Conservation (phyloP, 495 filamentous ascomycete species). For the Clavariopsis aquatica region DNA sequence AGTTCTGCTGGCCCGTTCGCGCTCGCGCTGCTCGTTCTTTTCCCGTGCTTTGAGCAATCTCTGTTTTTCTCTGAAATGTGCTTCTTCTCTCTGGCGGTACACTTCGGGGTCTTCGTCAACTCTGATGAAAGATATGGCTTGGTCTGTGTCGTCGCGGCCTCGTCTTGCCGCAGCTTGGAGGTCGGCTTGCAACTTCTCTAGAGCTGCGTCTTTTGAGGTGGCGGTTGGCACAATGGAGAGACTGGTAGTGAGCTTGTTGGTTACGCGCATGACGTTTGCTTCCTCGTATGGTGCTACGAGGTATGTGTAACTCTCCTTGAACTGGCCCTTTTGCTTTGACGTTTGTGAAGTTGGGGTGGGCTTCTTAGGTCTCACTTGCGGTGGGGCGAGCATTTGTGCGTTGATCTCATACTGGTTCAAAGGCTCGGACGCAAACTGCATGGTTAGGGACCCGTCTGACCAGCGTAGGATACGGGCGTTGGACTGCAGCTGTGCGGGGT, state of each 20-base stretch:
- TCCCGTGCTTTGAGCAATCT: slow-evolving; percentile 29
- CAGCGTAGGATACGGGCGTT: slow-evolving; percentile 77
- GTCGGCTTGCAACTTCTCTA: slow-evolving; percentile 69
- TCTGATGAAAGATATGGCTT: slow-evolving; percentile 58
- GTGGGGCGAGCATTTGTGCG: slow-evolving; percentile 72
- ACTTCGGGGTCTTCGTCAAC: slow-evolving; percentile 78
- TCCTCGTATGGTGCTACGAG: slow-evolving; percentile 71
- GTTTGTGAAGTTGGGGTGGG: slow-evolving; percentile 52
- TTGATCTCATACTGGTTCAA: slow-evolving; percentile 77
- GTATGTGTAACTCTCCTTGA: slow-evolving; percentile 79
- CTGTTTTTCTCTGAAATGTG: slow-evolving; percentile 42
- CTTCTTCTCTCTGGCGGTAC: slow-evolving; percentile 71
- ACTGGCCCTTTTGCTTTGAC: slow-evolving; percentile 53
- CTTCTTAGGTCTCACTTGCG: slow-evolving; percentile 50
- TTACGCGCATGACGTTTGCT: slow-evolving; percentile 68
- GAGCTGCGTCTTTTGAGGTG: slow-evolving; percentile 72
- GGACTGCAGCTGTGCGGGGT: slow-evolving; percentile 63
- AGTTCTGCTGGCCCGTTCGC: slow-evolving; percentile 59
- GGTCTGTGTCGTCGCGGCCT: slow-evolving; percentile 60
- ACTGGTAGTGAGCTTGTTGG: slow-evolving; percentile 77
- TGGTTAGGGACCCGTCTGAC: slow-evolving; percentile 82
- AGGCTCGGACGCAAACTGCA: slow-evolving; percentile 72
- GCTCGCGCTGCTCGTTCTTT: slow-evolving; percentile 57
- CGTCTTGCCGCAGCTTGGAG: slow-evolving; percentile 59
- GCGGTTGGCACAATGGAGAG: slow-evolving; percentile 71